A percentile compares a stretch with the other conserved stretches of the same genome.
Evolutionary conservation across 129 eudicot species (phyloP).

Genomic region (Kitagawia praeruptora): DNA sequence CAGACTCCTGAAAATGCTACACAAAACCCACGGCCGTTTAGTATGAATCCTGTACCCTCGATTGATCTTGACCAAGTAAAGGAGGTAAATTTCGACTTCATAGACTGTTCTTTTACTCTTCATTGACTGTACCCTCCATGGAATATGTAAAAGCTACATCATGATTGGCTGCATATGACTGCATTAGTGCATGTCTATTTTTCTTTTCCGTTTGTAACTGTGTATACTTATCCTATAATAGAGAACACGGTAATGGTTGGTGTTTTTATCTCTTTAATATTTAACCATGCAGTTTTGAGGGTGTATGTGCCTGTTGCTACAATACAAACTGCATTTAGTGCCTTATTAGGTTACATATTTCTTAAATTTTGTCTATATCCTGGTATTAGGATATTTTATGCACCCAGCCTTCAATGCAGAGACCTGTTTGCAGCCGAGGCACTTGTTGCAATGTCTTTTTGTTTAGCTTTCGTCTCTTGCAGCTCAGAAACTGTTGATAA

Average conservation of each 20-base stretch:
- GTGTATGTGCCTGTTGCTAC: neutral
- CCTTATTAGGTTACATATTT: neutral
- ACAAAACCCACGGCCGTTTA: too few species aligned
- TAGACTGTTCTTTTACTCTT: slow-evolving; percentile 1
- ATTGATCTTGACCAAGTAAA: slow-evolving; percentile 30
- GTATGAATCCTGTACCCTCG: too few species aligned
- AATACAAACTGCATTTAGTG: neutral
- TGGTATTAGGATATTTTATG: neutral
- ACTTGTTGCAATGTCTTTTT: neutral
- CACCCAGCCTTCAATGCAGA: neutral
- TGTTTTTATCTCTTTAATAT: neutral
- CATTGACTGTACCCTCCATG: too few species aligned
- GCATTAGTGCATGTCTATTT: too few species aligned
- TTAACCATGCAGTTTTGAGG: neutral
- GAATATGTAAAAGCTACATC: neutral
- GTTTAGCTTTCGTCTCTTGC: neutral
- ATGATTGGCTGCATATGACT: neutral
- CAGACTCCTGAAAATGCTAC: too few species aligned
- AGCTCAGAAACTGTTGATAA: neutral
- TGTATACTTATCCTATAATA: neutral
- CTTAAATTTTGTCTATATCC: neutral
- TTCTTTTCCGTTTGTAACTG: neutral
- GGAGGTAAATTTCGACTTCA: slow-evolving; percentile 42
- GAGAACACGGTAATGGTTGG: neutral
- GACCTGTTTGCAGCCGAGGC: neutral